Evolutionary conservation across 1,139 yeast species (phyloP).

Genomic region (Kodamaea plutei): DNA sequence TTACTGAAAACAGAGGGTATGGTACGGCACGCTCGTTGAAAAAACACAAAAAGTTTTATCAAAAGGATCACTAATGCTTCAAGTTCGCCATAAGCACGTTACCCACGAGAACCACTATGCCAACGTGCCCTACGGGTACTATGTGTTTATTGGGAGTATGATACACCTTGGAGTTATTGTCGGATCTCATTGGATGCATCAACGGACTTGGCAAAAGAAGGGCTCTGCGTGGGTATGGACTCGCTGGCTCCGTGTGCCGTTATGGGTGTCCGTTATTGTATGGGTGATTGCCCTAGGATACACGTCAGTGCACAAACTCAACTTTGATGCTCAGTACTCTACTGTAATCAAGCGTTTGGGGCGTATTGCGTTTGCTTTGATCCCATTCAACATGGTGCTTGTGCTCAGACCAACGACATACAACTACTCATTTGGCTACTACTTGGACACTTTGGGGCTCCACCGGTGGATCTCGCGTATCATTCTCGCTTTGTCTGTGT

Average conservation of each 20-base stretch:
- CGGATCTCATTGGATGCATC: slow-evolving; percentile 4
- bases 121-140: slow-evolving; percentile 49
- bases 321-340: slow-evolving; percentile 19
- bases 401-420: slow-evolving; percentile 50
- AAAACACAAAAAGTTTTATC: too few species aligned
- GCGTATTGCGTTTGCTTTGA: slow-evolving; percentile 58
- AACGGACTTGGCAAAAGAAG: slow-evolving; percentile 18
- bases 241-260: slow-evolving; percentile 16
- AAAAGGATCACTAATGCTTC: neutral
- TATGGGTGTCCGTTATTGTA: slow-evolving; percentile 22
- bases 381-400: slow-evolving; percentile 62
- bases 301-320: slow-evolving; percentile 20
- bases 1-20: too few species aligned
- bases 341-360: slow-evolving; percentile 42
- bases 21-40: too few species aligned
- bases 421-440: slow-evolving; percentile 26
- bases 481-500: slow-evolving; percentile 44
- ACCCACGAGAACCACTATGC: slow-evolving; percentile 20
- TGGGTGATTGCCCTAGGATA: slow-evolving; percentile 31
- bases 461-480: slow-evolving; percentile 84
- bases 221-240: slow-evolving; percentile 21
- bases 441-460: slow-evolving; percentile 51
- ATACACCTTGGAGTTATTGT: slow-evolving; percentile 18
- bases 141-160: slow-evolving; percentile 32
- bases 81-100: slow-evolving; percentile 2